Base-by-base conservation (phyloP, 2,329 filamentous ascomycete species). In the Ceratocystiopsis minuta region DNA sequence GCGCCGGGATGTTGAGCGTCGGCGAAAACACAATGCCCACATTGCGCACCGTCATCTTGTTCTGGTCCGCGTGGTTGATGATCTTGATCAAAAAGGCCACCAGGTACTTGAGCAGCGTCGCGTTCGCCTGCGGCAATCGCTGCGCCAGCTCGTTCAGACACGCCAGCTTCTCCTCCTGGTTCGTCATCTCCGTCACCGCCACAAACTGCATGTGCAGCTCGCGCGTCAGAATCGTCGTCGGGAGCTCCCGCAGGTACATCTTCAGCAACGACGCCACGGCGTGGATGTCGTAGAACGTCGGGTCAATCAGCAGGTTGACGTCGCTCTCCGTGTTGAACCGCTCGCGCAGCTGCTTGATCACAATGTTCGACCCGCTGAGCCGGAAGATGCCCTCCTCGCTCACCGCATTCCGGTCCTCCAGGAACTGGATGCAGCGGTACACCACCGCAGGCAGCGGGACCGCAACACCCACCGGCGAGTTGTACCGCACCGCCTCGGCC, bases 11-110 rank as follows among this genome's bases (percentile, higher is more conserved):
- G 57, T 96, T 96, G 42, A 98, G 70, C 0, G 90, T 96, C 0
- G 90, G 90, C 15, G 90, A 93, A 59, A 98, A 98, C 43, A 98
- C 88, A 52, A 98, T 96, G 49, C 90, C 88, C 42, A 98, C 84
- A 54, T 98, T 98, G 50, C 88, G 78, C 41, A 95, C 83, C 12
- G 83, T 95, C 90, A 98, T 98, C 67, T 95, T 96, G 65, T 98
- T 98, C 47, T 80, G 67, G 51, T 83, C 78, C 7, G 85, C 69
- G 52, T 95, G 86, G 59, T 90, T 86, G 54, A 95, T 85, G 52
- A 98, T 88, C 53, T 81, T 80, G 55, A 94, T 84, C 52, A 98
- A 62, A 61, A 94, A 95, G 4, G 81, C 75, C 38, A 88, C 83
- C 43, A 98, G 65, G 48, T 92, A 86, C 52, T 80, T 78, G 34